Conservation (phyloP, 768 basidiomycete species). For the Melanogaster broomeanus region DNA sequence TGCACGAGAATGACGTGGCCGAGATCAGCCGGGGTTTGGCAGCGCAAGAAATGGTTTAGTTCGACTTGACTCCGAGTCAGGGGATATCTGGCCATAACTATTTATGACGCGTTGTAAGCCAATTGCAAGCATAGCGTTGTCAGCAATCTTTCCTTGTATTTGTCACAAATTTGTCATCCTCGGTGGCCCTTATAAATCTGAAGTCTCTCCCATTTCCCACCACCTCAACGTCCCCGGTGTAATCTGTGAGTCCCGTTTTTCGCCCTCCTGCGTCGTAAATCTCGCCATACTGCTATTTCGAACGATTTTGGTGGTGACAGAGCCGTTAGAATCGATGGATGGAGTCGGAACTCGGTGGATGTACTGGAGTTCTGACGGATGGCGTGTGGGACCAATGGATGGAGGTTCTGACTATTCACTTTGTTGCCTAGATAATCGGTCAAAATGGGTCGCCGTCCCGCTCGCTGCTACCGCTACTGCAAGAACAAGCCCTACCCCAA, state of each 20-base stretch:
- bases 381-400: background rate
- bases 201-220: too few relatives aligned
- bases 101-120: too few relatives aligned
- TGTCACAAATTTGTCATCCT: too few relatives aligned
- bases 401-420: slow-evolving; percentile 10
- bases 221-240: slow-evolving; percentile 15
- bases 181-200: too few relatives aligned
- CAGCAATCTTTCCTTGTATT: too few relatives aligned
- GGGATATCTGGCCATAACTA: too few relatives aligned
- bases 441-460: slow-evolving; percentile 93
- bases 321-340: slow-evolving; percentile 12
- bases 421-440: slow-evolving; percentile 11
- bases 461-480: slow-evolving; percentile 98
- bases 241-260: slow-evolving; percentile 20
- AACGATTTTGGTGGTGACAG: background rate
- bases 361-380: background rate
- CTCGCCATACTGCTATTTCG: background rate
- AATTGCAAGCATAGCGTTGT: too few relatives aligned
- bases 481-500: slow-evolving; percentile 99
- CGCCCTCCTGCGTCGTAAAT: background rate
- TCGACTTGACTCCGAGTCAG: too few relatives aligned
- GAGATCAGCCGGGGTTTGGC: slow-evolving; percentile 45
- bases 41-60: slow-evolving; percentile 76
- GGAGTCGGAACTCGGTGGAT: slow-evolving; percentile 9
- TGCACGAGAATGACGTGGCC: slow-evolving; percentile 87